Base-by-base conservation (phyloP, 805 yeast genomes). In the Saturnispora halmiae region DNA sequence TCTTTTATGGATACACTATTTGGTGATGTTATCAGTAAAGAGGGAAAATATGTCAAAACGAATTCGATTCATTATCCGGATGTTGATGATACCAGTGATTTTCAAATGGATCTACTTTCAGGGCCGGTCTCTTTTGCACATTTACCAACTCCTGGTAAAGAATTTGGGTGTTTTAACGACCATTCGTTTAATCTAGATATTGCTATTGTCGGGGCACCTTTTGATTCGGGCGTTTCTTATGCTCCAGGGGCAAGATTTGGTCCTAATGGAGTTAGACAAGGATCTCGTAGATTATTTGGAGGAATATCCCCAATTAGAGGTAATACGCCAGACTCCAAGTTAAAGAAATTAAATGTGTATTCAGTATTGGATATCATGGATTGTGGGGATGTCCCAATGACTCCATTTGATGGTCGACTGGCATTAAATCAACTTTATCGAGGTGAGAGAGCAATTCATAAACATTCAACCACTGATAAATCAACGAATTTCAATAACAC, bases 241-340 rank as follows among this genome's bases (percentile, higher is more conserved):
- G 54, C 75, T 14, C 77, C 79, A 0, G 79, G 79, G 3, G 77
- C 79, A 4, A 54, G 79, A 27, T 74, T 75, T 54, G 80, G 79
- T 1, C 79, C 79, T 1, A 72, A 69, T 48, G 70, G 72, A 1
- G 66, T 73, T 10, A 57, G 60, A 33, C 59, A 57, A 35, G 61
- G 60, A 19, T 65, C 74, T 4, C 58, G 73, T 46, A 54, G 80
- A 46, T 49, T 74, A 11, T 58, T 43, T 46, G 58, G 68, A 1
- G 75, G 71, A n/a, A 41, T 50, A 31, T 63, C 61, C 11, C 67
- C 73, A 2, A 66, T 63, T 35, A 58, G 61, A 45, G 69, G 67
- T 2, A 53, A 54, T 40, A 31, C 46, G 2, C 58, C 58, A 15
- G 59, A 58, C 22, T 58, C 68, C 2, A 60, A 61, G 37, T 52